Evolutionary conservation across 2,329 filamentous ascomycete genomes (phyloP).

Genomic region (Paramyrothecium sp.): DNA sequence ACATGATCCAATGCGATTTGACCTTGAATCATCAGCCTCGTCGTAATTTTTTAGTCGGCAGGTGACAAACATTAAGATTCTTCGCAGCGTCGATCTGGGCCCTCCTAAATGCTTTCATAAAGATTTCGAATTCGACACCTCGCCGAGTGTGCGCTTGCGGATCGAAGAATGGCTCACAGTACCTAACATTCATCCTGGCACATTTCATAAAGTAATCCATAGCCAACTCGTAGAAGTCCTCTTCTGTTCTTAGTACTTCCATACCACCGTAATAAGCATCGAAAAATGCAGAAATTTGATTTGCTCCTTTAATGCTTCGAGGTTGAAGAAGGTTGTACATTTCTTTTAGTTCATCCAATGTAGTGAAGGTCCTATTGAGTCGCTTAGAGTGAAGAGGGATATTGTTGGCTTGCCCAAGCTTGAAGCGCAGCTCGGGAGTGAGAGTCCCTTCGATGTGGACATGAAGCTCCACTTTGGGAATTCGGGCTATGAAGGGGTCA

Average conservation of each 20-base stretch:
- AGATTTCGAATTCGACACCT: conserved; percentile 57
- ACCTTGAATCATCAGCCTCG: neutral
- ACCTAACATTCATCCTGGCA: conserved; percentile 59
- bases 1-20: conserved; percentile 60
- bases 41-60: neutral
- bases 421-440: conserved; percentile 64
- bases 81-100: conserved; percentile 57
- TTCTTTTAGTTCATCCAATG: no score
- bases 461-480: conserved; percentile 79
- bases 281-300: no score
- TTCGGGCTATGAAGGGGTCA: no score
- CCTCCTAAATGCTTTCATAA: conserved; percentile 58
- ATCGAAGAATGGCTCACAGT: conserved; percentile 77
- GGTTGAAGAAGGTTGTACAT: no score
- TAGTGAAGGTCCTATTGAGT: no score
- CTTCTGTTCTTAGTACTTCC: conserved; percentile 62
- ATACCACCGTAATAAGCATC: conserved; percentile 76
- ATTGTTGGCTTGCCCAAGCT: no score
- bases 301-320: no score
- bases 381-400: no score
- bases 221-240: conserved; percentile 68
- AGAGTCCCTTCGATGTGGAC: conserved; percentile 74
- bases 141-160: conserved; percentile 67
- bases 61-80: conserved; percentile 55
- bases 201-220: conserved; percentile 67